Base-by-base conservation (phyloP, 2,329 filamentous ascomycete genomes). In the Cladosporium sp. region DNA sequence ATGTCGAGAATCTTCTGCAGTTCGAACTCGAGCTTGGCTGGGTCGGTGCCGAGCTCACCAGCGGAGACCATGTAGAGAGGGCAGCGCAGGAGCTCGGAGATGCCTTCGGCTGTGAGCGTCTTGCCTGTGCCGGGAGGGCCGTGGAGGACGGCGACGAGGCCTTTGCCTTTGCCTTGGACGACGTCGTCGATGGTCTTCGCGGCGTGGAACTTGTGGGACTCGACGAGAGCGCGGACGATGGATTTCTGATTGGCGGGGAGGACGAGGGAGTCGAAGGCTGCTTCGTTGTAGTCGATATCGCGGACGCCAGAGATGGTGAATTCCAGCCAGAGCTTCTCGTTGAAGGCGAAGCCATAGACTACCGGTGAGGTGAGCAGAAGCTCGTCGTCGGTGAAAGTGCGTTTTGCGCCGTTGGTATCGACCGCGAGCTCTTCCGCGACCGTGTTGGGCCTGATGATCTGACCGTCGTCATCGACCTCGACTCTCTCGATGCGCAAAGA, bases 291-390 rank as follows among this genome's bases (percentile, higher is more conserved):
- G 37, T 86, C 82, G 62, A 96, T 93, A 3, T 95, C 88, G 45
- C 84, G 83, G 62, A 96, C 82, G 0, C 87, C 86, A 0, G 88
- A 89, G 19, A 97, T 87, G 0, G 86, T 87, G 67, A 96, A 91
- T 71, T 96, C 90, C 0, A 96, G 82, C 92, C 92, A 97, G 9
- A 90, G 79, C 75, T 96, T 96, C 74, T 96, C 90, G 1, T 84
- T 85, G 71, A 96, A 95, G 0, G 90, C 85, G 67, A 96, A 96
- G 0, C 92, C 92, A 1, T 95, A 82, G 0, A 96, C 89, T 0
- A 95, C 86, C 0, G 92, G 88, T 1, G 89, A 93, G 1, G 91
- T 87, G 51, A 95, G 87, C 5, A 96, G 78, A 22, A 94, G 87
- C 65, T 96, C 89, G 62, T 95, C 90, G 51, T 94, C 89, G 0